phyloP scores from a whole-genome alignment of 768 basidiomycete species.

The Lactarius deliciosus region DNA sequence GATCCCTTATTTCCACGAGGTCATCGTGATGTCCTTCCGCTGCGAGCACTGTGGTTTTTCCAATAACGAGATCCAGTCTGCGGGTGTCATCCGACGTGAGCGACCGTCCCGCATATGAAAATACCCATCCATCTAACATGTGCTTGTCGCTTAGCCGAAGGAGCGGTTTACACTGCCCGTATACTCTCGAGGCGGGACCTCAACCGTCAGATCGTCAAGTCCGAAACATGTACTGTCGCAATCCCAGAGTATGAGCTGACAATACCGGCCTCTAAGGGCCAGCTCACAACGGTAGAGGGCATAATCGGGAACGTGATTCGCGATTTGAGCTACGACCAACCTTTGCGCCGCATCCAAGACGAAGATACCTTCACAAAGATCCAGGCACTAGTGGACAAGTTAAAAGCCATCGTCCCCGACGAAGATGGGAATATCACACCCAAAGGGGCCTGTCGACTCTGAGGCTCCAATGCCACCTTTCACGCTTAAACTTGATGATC shows the following conservation, averaged over 20 bases:
- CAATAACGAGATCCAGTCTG: slow-evolving; percentile 95
- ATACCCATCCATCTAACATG: slow-evolving; percentile 2
- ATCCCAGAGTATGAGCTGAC: slow-evolving; percentile 91
- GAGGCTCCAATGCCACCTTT: slow-evolving; percentile 66
- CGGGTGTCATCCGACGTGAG: slow-evolving; percentile 81
- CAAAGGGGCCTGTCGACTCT: slow-evolving; percentile 39
- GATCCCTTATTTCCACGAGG: slow-evolving; percentile 93
- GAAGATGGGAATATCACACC: slow-evolving; percentile 39
- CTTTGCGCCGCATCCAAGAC: slow-evolving; percentile 77
- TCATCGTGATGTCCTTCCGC: slow-evolving; percentile 94
- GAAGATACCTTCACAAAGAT: slow-evolving; percentile 72
- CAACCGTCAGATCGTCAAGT: slow-evolving; percentile 91
- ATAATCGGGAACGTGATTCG: slow-evolving; percentile 77
- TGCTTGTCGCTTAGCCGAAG: slow-evolving; percentile 58
- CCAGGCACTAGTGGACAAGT: slow-evolving; percentile 64
- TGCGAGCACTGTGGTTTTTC: slow-evolving; percentile 88
- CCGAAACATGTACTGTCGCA: slow-evolving; percentile 71
- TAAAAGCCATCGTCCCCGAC: slow-evolving; percentile 64
- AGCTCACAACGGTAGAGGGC: slow-evolving; percentile 96
- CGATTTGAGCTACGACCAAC: slow-evolving; percentile 81
- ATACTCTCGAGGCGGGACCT: slow-evolving; percentile 76
- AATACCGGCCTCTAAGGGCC: slow-evolving; percentile 84
- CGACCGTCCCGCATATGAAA: slow-evolving; percentile 18
- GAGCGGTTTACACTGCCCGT: slow-evolving; percentile 75
- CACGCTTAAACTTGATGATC: slow-evolving; percentile 87